phyloP scores from a whole-genome alignment of 345 rosid genomes.

The Laguncularia racemosa region DNA sequence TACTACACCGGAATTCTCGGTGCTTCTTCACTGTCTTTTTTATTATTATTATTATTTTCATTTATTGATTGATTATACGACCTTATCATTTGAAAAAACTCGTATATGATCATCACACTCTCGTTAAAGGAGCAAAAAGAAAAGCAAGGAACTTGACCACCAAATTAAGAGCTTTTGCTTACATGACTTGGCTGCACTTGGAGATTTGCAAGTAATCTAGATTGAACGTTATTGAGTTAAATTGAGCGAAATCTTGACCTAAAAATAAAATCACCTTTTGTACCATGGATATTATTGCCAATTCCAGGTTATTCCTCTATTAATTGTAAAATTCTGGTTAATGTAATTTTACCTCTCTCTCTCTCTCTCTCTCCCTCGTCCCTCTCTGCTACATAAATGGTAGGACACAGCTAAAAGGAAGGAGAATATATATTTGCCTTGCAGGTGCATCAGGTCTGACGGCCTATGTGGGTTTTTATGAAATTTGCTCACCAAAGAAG shows the following conservation, averaged over 20 bases:
- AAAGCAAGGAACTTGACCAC: background rate
- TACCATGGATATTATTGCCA: too few species aligned
- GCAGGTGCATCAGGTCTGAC: conserved; percentile 9
- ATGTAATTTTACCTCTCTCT: background rate
- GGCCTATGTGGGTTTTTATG: conserved; percentile 8
- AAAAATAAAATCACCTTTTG: background rate
- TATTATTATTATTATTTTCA: background rate
- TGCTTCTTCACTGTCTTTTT: background rate
- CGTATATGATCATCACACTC: background rate
- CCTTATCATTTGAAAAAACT: background rate
- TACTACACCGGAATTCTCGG: conserved; percentile 12
- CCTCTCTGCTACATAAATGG: background rate
- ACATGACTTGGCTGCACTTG: too few species aligned
- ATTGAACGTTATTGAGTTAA: too few species aligned
- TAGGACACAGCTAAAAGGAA: conserved; percentile 1
- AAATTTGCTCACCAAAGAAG: background rate
- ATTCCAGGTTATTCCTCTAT: too few species aligned
- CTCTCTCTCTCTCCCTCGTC: too few species aligned
- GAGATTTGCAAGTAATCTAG: too few species aligned
- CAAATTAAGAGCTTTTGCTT: too few species aligned
- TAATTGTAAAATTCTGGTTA: too few species aligned
- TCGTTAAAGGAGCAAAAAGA: background rate
- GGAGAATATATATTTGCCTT: background rate
- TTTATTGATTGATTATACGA: background rate
- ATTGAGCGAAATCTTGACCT: background rate